phyloP scores from a whole-genome alignment of 2,329 filamentous ascomycete genomes.

The Aspergillus sp. region DNA sequence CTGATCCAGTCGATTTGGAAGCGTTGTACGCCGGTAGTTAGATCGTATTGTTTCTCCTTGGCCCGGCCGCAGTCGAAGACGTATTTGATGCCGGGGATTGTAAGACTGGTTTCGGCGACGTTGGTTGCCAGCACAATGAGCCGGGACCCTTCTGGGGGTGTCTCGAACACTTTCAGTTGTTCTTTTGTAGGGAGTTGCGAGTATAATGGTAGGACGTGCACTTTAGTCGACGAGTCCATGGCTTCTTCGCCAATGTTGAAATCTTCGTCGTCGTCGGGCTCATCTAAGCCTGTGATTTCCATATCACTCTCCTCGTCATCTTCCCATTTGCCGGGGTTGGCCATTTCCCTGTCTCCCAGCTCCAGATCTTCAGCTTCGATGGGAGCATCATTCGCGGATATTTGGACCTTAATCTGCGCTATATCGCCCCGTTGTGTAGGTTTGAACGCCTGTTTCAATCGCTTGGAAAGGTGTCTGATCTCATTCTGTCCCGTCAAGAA shows the following conservation, averaged over 20 bases:
- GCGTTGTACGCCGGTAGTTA: constrained; percentile 83
- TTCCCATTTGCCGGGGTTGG: constrained; percentile 37
- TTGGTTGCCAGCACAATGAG: constrained; percentile 90
- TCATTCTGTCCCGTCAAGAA: constrained; percentile 93
- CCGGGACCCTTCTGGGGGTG: constrained; percentile 70
- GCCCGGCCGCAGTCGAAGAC: constrained; percentile 91
- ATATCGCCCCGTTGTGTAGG: constrained; percentile 43
- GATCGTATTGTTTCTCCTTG: constrained; percentile 85
- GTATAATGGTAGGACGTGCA: constrained; percentile 89
- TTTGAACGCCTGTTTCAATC: constrained; percentile 61
- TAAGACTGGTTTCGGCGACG: constrained; percentile 93
- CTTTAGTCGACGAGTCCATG: constrained; percentile 53
- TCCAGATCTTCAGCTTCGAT: constrained; percentile 83
- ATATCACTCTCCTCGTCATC: constrained; percentile 50
- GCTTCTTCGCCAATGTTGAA: constrained; percentile 59
- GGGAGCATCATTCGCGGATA: constrained; percentile 68
- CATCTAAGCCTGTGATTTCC: constrained; percentile 52
- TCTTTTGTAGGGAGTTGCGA: constrained; percentile 85
- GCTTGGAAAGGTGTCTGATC: constrained; percentile 74
- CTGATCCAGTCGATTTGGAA: constrained; percentile 96
- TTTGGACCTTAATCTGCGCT: constrained; percentile 59
- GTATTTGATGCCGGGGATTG: constrained; percentile 88
- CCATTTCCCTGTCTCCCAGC: constrained; percentile 52
- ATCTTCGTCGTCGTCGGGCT: constrained; percentile 54
- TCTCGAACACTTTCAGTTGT: constrained; percentile 83